These are phyloP conservation scores for Hysterium pulicare DNA, from an alignment of 2,329 filamentous ascomycete species.

Conservation along the genomic window DNA sequence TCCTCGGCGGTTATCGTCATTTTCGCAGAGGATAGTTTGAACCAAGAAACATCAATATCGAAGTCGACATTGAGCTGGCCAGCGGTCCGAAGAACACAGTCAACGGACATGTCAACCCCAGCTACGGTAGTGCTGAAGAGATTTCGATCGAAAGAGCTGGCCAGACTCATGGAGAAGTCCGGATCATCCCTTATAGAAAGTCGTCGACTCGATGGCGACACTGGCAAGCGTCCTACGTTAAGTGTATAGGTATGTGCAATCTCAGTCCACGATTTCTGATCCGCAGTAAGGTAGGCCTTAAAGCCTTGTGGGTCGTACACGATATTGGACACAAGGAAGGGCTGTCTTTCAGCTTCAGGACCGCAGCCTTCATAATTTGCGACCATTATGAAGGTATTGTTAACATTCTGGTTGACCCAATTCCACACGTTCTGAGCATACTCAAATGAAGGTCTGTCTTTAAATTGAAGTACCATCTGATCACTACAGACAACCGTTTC, in stretches of 20 bases:
- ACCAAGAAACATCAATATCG: conserved; percentile 8
- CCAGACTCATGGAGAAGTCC: conserved; percentile 11
- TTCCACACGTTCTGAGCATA: conserved; percentile 18
- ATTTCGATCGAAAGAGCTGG: conserved; percentile 6
- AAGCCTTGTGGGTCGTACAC: conserved; percentile 12
- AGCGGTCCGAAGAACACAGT: conserved; percentile 8
- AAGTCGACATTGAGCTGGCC: conserved; percentile 16
- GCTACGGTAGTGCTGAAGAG: conserved; percentile 9
- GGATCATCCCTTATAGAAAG: not conserved
- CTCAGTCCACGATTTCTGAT: conserved; percentile 13
- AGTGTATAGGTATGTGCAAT: conserved; percentile 17
- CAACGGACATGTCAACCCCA: conserved; percentile 6
- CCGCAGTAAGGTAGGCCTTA: conserved; percentile 12
- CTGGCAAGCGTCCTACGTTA: conserved; percentile 11
- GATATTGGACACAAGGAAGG: conserved; percentile 14
- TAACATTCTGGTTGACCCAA: conserved; percentile 18
- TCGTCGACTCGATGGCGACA: conserved; percentile 2
- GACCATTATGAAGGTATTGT: conserved; percentile 19
- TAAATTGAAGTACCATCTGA: conserved; percentile 16
- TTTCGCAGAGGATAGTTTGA: conserved; percentile 6
- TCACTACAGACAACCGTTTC: conserved; percentile 16
- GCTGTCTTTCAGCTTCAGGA: conserved; percentile 11
- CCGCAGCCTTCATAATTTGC: conserved; percentile 14
- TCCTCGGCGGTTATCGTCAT: conserved; percentile 12
- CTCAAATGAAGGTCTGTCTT: conserved; percentile 12